These are phyloP conservation scores for Hortiboletus campestris DNA, from an alignment of 768 basidiomycete genomes.

Conservation along the genomic window DNA sequence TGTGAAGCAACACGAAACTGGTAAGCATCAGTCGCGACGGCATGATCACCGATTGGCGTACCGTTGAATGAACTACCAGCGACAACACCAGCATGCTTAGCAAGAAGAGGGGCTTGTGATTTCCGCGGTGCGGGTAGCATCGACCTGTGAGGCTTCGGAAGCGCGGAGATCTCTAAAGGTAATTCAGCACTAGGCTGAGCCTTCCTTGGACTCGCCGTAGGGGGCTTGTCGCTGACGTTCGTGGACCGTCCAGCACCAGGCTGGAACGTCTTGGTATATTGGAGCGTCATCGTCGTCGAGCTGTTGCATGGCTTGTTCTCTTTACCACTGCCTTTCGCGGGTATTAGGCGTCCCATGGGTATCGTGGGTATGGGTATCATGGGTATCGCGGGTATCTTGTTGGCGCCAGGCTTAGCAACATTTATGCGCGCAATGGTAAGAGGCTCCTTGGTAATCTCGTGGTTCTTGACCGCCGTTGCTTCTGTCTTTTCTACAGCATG, in stretches of 20 bases:
- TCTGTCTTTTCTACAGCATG: neutral
- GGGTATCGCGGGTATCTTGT: constrained; percentile 3
- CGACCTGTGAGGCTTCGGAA: constrained; percentile 8
- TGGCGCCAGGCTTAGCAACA: constrained; percentile 6
- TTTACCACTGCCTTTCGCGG: constrained; percentile 8
- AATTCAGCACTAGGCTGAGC: constrained; percentile 2
- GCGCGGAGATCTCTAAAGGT: constrained; percentile 1
- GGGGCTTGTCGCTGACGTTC: neutral
- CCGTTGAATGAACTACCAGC: constrained; percentile 1
- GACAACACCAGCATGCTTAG: neutral
- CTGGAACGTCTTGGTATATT: neutral
- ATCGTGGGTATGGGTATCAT: constrained; percentile 3
- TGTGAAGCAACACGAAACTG: neutral
- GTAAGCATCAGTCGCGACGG: constrained; percentile 1
- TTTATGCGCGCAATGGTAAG: neutral
- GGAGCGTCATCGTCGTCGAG: constrained; percentile 4
- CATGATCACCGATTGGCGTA: neutral
- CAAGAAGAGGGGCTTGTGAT: neutral
- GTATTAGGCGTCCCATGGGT: constrained; percentile 2
- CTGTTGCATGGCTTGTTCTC: constrained; percentile 13
- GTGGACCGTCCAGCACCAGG: neutral
- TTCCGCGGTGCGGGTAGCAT: constrained; percentile 12
- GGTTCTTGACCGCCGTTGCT: constrained; percentile 1
- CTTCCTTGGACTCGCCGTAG: constrained; percentile 4
- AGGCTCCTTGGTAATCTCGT: neutral